Evolutionary conservation across 1,284 basidiomycete species (phyloP).

Genomic region (Boletus subluridellus): DNA sequence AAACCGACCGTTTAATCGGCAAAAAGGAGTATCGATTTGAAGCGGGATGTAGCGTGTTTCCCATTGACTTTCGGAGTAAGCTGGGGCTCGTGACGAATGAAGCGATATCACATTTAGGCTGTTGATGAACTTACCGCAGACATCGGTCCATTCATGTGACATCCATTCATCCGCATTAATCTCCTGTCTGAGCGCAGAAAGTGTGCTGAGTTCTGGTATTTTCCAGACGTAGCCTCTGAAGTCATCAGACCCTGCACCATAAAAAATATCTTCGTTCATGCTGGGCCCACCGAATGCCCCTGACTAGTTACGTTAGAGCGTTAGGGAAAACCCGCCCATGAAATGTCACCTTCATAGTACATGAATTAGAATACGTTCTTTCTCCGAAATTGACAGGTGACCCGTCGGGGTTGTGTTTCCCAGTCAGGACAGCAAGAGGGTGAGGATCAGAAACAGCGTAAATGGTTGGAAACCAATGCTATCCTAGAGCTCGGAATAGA

Average conservation of each 20-base stretch:
- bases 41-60: constrained; percentile 49
- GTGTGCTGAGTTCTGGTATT: constrained; percentile 48
- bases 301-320: constrained; percentile 45
- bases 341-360: constrained; percentile 66
- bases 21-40: constrained; percentile 55
- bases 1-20: constrained; percentile 50
- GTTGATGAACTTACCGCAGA: constrained; percentile 37
- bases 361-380: constrained; percentile 64
- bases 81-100: constrained; percentile 33
- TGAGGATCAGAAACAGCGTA: constrained; percentile 61
- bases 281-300: constrained; percentile 67
- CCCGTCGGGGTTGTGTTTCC: constrained; percentile 51
- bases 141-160: constrained; percentile 31
- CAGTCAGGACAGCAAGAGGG: constrained; percentile 67
- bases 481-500: constrained; percentile 4
- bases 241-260: constrained; percentile 73
- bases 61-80: constrained; percentile 42
- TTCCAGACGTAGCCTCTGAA: constrained; percentile 79
- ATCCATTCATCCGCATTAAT: constrained; percentile 46
- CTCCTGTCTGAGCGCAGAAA: constrained; percentile 44
- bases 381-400: constrained; percentile 42
- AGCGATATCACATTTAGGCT: constrained; percentile 3
- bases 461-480: constrained; percentile 69
- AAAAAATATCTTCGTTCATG: constrained; percentile 54
- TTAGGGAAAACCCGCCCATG: background rate